Conservation (phyloP, 257 asterid genomes). For the Apocynum venetum region DNA sequence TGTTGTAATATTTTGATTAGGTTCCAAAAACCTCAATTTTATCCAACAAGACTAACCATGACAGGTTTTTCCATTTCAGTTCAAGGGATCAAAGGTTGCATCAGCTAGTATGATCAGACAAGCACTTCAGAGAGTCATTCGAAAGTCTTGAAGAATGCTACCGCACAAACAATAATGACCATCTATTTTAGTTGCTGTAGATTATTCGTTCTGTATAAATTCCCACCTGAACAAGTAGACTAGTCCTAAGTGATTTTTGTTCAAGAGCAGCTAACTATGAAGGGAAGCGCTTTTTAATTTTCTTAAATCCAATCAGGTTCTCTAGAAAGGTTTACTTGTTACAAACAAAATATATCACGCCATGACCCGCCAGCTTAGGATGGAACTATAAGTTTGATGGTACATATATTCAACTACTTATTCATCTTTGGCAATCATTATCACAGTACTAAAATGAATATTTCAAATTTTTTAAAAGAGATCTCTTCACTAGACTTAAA, state of each 20-base stretch:
- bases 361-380: too few relatives aligned
- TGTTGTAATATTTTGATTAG: not conserved
- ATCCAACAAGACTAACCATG: not conserved
- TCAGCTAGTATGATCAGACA: conserved; percentile 54
- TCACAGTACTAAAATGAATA: too few relatives aligned
- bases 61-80: conserved; percentile 40
- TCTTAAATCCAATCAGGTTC: too few relatives aligned
- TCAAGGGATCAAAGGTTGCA: conserved; percentile 54
- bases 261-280: not conserved
- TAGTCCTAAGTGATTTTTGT: not conserved
- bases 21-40: not conserved
- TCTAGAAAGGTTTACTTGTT: too few relatives aligned
- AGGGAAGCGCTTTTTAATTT: too few relatives aligned
- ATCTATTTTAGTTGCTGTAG: not conserved
- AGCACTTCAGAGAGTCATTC: conserved; percentile 51
- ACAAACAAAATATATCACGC: too few relatives aligned
- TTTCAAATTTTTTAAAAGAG: too few relatives aligned
- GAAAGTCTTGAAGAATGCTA: conserved; percentile 19
- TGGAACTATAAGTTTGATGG: too few relatives aligned
- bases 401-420: too few relatives aligned
- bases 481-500: not conserved
- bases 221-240: not conserved
- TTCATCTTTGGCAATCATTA: too few relatives aligned
- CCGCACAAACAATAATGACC: not conserved
- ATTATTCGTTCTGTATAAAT: not conserved